Evolutionary conservation across 805 yeast species (phyloP).

Genomic region (Tetrapisispora fleetii): DNA sequence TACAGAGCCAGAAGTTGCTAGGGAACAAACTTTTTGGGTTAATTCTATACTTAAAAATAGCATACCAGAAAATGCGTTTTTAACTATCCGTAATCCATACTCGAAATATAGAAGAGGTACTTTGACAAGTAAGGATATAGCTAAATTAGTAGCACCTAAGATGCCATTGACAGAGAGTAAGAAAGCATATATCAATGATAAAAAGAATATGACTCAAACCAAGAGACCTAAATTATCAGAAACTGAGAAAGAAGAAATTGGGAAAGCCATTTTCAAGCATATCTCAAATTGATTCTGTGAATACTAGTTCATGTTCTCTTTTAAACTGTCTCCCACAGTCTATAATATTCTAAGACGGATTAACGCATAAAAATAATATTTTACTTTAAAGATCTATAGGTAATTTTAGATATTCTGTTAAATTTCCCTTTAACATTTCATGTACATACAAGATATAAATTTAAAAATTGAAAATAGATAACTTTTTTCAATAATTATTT

Average conservation of each 20-base stretch:
- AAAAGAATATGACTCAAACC: constrained; percentile 27
- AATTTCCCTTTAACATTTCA: not conserved
- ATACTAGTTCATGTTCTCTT: too few species aligned
- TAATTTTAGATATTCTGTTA: not conserved
- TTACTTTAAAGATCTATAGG: not conserved
- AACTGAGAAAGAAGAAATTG: constrained; percentile 37
- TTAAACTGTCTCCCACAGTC: not conserved
- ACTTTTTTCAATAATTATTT: not conserved
- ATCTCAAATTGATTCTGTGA: not conserved
- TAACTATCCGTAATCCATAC: constrained; percentile 66
- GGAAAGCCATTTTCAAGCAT: constrained; percentile 18
- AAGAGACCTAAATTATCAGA: constrained; percentile 34
- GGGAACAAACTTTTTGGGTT: constrained; percentile 67
- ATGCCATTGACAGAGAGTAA: constrained; percentile 68
- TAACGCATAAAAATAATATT: not conserved
- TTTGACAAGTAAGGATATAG: constrained; percentile 52
- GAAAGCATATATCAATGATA: constrained; percentile 51
- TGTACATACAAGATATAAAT: not conserved
- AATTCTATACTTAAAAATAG: constrained; percentile 58
- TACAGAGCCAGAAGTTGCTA: constrained; percentile 46
- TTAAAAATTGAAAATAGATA: not conserved
- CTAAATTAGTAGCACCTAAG: constrained; percentile 53
- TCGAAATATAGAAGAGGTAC: constrained; percentile 58
- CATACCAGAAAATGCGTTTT: constrained; percentile 55
- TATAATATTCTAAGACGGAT: not conserved